Evolutionary conservation across 1,284 basidiomycete species (phyloP), one percentile per base, ranked within the genome.

Genomic region (Leccinum griseonigrum): DNA sequence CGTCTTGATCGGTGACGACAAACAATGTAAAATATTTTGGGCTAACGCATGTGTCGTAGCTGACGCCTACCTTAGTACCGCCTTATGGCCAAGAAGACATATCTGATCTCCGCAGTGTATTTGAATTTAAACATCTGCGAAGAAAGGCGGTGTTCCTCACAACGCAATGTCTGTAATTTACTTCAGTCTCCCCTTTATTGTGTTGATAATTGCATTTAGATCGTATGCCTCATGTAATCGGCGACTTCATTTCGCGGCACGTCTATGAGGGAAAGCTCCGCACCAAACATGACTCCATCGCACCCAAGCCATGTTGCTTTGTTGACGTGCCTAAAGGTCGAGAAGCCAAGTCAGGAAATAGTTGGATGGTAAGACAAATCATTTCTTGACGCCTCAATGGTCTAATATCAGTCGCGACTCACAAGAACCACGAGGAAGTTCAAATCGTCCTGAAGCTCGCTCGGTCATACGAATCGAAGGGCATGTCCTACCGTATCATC

Each of bases 1-100:
- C 2, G 86, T 85, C 60, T 87, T 91, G 62, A 87, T 92, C 72
- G 90, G 90, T 13, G 90, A 92, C 76, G 79, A 90, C 66, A 88
- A 85, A 67, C 91, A 92, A 77, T 80, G 90, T 91, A 64, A 72
- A 31, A 8, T 7, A 6, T 56, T 77, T 34, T 56, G 54, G 59
- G 4, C 50, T 34, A 14, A 6, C 10, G 4, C 7, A 11, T 32
- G 18, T 58, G 8, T 14, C 16, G 29, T 32, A 28, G 34, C 62
- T 57, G 26, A 67, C 59, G 3, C 53, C 51, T 18, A 31, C 55
- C 5, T 61, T 57, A 84, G 83, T 85, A 61, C 77, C 83, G 11
- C 83, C 83, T 1, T 79, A 75, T 68, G 83, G 81, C 11, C 74
- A 77, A 63, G 82, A 83, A 14, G 68, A 78, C 1, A 71, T 77